Conservation (phyloP, 2,329 filamentous ascomycete species). For the Pseudogymnoascus sp. region DNA sequence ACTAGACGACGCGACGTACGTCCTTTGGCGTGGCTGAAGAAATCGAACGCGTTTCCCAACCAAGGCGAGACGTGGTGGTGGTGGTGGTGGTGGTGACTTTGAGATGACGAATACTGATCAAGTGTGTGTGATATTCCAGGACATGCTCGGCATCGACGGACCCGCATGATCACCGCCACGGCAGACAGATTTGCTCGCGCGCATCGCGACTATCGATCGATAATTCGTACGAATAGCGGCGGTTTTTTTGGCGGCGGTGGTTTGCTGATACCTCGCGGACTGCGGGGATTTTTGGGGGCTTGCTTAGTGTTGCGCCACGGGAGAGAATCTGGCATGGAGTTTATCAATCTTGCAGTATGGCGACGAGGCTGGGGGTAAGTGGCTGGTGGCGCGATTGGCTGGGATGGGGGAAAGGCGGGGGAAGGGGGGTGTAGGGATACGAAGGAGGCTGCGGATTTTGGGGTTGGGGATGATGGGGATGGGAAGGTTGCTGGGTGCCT, state of each 20-base stretch:
- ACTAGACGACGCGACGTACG: background rate
- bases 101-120: background rate
- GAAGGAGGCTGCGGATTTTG: background rate
- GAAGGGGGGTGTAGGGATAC: background rate
- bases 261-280: too few species aligned
- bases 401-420: background rate
- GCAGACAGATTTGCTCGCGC: background rate
- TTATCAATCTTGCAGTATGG: constrained; percentile 1
- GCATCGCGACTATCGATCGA: background rate
- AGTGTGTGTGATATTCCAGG: background rate
- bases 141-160: constrained; percentile 5
- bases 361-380: background rate
- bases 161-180: constrained; percentile 2
- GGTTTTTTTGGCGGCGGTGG: background rate
- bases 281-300: background rate
- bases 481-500: background rate
- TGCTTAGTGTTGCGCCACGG: background rate
- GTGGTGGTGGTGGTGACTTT: background rate
- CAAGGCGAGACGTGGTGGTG: background rate
- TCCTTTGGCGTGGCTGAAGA: background rate
- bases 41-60: background rate
- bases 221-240: background rate
- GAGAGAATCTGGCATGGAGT: background rate
- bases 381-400: background rate
- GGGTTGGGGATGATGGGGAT: background rate